A percentile compares a stretch with the other conserved stretches of the same genome.
Conservation (phyloP, 1,284 basidiomycete genomes). For the Cerioporus squamosus region DNA sequence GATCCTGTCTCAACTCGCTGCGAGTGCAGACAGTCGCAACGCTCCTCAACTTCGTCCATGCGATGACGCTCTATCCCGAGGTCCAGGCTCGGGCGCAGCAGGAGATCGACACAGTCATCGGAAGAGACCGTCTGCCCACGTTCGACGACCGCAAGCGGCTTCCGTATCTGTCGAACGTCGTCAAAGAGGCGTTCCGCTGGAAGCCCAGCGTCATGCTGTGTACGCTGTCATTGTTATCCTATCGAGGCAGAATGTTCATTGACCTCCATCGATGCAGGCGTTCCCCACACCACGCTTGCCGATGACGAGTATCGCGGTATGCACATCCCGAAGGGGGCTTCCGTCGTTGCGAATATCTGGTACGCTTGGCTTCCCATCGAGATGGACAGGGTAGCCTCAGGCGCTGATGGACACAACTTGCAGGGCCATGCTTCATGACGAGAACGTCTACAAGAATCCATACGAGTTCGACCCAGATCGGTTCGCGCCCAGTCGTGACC, state of each 20-base stretch:
- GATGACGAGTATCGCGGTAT: conserved; percentile 12
- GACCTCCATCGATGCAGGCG: conserved; percentile 3
- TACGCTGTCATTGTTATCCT: too few relatives aligned
- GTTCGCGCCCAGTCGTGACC: background rate
- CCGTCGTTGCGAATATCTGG: conserved; percentile 20
- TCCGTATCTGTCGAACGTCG: conserved; percentile 22
- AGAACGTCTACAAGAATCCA: conserved; percentile 23
- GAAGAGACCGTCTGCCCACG: conserved; percentile 18
- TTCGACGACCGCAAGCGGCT: conserved; percentile 17
- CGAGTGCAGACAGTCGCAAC: background rate
- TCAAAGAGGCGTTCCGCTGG: conserved; percentile 27
- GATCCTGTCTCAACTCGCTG: background rate
- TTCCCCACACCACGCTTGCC: conserved; percentile 13
- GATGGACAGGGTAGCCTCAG: too few relatives aligned
- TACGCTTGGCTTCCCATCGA: background rate
- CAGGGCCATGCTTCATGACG: conserved; percentile 31
- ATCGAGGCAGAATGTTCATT: too few relatives aligned
- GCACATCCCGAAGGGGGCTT: conserved; percentile 17
- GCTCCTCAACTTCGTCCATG: background rate
- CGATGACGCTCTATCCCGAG: conserved; percentile 9
- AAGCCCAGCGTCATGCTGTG: background rate
- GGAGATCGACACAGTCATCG: conserved; percentile 32
- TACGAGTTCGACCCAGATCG: conserved; percentile 28
- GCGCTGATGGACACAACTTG: background rate
- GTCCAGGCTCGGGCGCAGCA: conserved; percentile 28